phyloP scores from a whole-genome alignment of 179 eudicot species.

The Heliamphora pulchella region DNA sequence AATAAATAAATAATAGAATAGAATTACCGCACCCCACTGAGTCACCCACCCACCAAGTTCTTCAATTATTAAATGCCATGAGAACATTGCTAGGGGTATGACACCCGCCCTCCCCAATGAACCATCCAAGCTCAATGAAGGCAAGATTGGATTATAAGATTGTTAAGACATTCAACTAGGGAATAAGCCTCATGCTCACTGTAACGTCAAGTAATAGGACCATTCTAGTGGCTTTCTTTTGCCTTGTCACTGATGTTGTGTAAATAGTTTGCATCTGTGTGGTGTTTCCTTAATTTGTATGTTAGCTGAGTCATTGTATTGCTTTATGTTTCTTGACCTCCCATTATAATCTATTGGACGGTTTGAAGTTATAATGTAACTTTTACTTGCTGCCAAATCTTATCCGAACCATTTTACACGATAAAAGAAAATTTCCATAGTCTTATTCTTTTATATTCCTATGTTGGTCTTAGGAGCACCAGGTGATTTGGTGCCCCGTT shows the following conservation, averaged over 20 bases:
- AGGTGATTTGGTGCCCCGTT: conserved; percentile 81
- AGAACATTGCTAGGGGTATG: background rate
- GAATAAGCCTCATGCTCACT: background rate
- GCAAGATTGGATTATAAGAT: background rate
- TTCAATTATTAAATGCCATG: background rate
- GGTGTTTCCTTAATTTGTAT: background rate
- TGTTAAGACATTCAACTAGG: background rate
- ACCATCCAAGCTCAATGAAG: background rate
- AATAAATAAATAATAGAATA: no score
- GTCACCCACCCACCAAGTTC: background rate
- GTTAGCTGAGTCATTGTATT: background rate
- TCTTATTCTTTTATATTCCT: background rate
- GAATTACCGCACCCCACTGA: background rate
- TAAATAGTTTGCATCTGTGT: background rate
- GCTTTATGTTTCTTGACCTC: background rate
- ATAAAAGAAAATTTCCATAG: no score
- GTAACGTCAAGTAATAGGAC: background rate
- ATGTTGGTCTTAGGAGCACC: conserved; percentile 25
- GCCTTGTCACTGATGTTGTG: background rate
- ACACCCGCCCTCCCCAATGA: background rate
- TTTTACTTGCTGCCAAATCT: background rate
- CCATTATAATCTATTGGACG: background rate
- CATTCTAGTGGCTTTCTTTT: background rate
- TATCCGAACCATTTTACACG: background rate
- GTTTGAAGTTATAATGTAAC: conserved; percentile 10